phyloP scores from a whole-genome alignment of 306 rosid genomes.

The Cyclanthera cordifolia region DNA sequence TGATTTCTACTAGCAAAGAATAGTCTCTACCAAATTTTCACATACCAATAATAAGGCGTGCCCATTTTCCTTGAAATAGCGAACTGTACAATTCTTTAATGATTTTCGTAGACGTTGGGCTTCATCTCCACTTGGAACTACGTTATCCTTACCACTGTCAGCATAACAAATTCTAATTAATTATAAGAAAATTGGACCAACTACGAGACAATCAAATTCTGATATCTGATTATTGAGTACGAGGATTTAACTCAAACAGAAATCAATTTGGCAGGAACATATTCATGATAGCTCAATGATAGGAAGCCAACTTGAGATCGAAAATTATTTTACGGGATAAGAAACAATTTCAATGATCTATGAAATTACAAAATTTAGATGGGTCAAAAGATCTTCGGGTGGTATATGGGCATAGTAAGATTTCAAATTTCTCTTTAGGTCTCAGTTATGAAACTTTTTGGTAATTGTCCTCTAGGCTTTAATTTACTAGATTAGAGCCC shows the following conservation, averaged over 20 bases:
- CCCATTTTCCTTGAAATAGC: conserved; percentile 63
- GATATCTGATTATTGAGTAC: neutral
- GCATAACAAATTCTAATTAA: conserved; percentile 19
- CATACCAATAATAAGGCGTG: conserved; percentile 91
- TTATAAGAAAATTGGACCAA: conserved; percentile 1
- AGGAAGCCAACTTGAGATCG: neutral
- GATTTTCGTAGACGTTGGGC: conserved; percentile 41
- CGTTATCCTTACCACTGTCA: conserved; percentile 72
- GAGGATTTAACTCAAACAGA: neutral
- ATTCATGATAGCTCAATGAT: neutral
- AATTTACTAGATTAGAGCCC: too few relatives aligned
- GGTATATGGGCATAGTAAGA: too few relatives aligned
- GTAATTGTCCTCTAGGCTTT: too few relatives aligned
- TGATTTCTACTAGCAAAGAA: neutral
- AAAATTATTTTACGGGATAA: too few relatives aligned
- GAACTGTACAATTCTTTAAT: conserved; percentile 50
- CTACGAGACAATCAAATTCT: neutral
- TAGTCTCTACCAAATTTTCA: conserved; percentile 7
- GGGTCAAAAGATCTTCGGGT: too few relatives aligned
- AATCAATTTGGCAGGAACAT: neutral
- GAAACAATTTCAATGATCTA: too few relatives aligned
- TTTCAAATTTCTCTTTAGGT: too few relatives aligned
- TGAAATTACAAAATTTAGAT: too few relatives aligned
- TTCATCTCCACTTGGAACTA: conserved; percentile 84
- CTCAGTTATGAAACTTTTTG: too few relatives aligned